Percentiles rank a stretch among this genome's conserved stretches.
Evolutionary conservation across 345 rosid species (phyloP).

Genomic region (Linum trigynum): DNA sequence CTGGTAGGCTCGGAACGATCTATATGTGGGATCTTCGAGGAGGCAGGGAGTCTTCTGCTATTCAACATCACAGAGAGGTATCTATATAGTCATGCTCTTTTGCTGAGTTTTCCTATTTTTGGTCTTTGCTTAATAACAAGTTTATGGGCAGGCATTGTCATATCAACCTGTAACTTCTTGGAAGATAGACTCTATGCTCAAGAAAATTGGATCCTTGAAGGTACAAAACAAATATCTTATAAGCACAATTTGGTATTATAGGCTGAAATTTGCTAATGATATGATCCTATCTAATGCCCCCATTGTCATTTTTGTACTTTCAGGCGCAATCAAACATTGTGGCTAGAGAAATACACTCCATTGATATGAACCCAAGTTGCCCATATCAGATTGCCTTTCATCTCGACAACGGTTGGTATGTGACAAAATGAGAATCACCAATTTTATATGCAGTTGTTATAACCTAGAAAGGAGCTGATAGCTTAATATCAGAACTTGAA

Average conservation of each 20-base stretch:
- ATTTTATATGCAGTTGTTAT: not conserved
- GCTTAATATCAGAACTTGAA: not conserved
- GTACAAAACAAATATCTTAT: conserved; percentile 16
- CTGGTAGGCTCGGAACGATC: conserved; percentile 60
- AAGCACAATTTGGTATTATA: not conserved
- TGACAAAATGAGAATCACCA: conserved; percentile 7
- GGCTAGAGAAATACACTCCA: conserved; percentile 71
- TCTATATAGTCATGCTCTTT: not conserved
- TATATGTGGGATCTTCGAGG: conserved; percentile 91
- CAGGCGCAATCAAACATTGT: conserved; percentile 87
- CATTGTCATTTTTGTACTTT: conserved; percentile 1
- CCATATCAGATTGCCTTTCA: conserved; percentile 85
- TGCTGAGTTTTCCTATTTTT: not conserved
- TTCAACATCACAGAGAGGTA: conserved; percentile 66
- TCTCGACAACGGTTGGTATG: conserved; percentile 93
- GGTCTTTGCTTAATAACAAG: not conserved
- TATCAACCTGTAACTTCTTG: conserved; percentile 45
- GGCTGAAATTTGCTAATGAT: not conserved
- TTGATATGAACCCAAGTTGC: conserved; percentile 68
- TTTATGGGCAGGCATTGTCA: conserved; percentile 28
- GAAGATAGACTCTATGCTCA: conserved; percentile 60
- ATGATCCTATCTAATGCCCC: not conserved
- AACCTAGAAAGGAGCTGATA: too few relatives aligned
- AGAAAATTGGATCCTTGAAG: conserved; percentile 54
- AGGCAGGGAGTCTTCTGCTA: conserved; percentile 57